Evolutionary conservation across 129 eudicot genomes (phyloP).

Genomic region (Chrysanthemum makinoi): DNA sequence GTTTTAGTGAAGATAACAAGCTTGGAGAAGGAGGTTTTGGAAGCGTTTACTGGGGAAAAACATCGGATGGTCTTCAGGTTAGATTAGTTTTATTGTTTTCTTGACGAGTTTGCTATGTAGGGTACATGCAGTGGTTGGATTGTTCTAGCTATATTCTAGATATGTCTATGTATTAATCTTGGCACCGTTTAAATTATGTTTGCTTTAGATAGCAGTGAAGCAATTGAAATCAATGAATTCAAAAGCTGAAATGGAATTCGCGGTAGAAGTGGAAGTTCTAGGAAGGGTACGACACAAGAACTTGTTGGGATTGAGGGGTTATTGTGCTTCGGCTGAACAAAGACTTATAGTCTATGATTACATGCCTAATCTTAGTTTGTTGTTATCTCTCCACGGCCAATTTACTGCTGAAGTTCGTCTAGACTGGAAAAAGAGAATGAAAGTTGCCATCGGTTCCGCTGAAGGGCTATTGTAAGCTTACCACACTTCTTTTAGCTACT

Average conservation of each 20-base stretch:
- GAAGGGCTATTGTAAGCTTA: constrained; percentile 73
- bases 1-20: constrained; percentile 73
- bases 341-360: constrained; percentile 82
- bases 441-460: constrained; percentile 68
- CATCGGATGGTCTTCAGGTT: constrained; percentile 83
- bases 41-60: constrained; percentile 84
- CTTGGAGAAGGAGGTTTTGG: constrained; percentile 95
- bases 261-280: constrained; percentile 87
- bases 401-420: constrained; percentile 55
- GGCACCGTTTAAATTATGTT: background rate
- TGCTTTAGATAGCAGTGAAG: constrained; percentile 78
- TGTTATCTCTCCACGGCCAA: constrained; percentile 82
- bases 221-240: constrained; percentile 78
- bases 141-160: background rate
- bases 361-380: constrained; percentile 88
- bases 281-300: constrained; percentile 87
- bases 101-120: constrained; percentile 7
- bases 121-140: background rate
- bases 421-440: constrained; percentile 77
- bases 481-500: background rate
- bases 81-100: background rate
- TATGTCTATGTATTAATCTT: background rate
- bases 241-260: constrained; percentile 91
- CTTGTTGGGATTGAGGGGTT: constrained; percentile 70
- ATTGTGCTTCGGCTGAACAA: constrained; percentile 67